Evolutionary conservation across 805 yeast species (phyloP).

Genomic region (Barnettozyma vustinii): DNA sequence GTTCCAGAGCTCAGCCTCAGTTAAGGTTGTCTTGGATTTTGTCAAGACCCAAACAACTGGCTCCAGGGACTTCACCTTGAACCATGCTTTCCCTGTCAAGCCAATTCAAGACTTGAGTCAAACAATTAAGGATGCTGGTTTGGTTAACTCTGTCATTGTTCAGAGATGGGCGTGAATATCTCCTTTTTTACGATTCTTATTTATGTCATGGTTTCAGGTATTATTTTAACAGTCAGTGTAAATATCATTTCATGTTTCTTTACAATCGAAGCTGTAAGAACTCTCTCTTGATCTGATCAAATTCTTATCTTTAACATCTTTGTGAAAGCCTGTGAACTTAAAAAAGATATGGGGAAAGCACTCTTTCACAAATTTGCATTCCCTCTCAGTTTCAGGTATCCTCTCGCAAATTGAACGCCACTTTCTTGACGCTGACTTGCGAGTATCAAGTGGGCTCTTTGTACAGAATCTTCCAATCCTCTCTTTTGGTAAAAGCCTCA

Average conservation of each 20-base stretch:
- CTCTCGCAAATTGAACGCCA: too few relatives aligned
- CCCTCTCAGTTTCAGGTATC: too few relatives aligned
- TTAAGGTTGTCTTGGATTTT: conserved; percentile 61
- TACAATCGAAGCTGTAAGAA: background rate
- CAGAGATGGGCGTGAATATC: conserved; percentile 64
- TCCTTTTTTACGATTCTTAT: conserved; percentile 29
- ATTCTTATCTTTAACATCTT: too few relatives aligned
- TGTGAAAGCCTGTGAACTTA: too few relatives aligned
- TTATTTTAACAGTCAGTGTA: background rate
- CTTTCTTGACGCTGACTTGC: too few relatives aligned
- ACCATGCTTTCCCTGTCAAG: conserved; percentile 78
- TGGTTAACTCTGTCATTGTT: conserved; percentile 80
- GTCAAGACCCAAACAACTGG: conserved; percentile 45
- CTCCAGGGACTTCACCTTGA: conserved; percentile 51
- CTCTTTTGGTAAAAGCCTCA: too few relatives aligned
- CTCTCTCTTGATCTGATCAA: background rate
- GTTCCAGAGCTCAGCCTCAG: conserved; percentile 61
- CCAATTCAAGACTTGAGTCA: conserved; percentile 53
- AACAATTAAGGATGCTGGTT: conserved; percentile 68
- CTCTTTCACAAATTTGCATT: too few relatives aligned
- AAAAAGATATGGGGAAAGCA: too few relatives aligned
- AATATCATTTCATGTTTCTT: background rate
- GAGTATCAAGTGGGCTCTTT: too few relatives aligned
- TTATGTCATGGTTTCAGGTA: background rate
- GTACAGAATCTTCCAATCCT: too few relatives aligned